These are phyloP conservation scores for Fusarium denticulatum DNA, from an alignment of 2,329 filamentous ascomycete genomes.

Conservation along the genomic window DNA sequence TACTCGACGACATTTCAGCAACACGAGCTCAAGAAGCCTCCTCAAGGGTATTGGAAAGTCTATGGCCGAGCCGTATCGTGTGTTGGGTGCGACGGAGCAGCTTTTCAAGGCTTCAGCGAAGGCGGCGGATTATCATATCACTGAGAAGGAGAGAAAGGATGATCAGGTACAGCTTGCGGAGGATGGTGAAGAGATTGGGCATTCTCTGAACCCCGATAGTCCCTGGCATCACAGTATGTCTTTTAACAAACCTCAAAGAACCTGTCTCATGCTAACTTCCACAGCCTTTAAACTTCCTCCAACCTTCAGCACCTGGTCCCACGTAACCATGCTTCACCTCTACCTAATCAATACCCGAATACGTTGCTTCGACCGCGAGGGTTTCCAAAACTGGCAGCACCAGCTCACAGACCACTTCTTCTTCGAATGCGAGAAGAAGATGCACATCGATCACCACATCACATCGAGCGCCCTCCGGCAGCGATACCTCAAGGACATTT, in stretches of 20 bases:
- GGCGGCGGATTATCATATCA: conserved; percentile 81
- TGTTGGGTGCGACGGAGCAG: conserved; percentile 80
- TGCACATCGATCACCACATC: conserved; percentile 82
- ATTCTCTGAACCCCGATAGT: conserved; percentile 44
- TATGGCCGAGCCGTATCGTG: conserved; percentile 69
- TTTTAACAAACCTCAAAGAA: not conserved
- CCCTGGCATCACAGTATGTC: conserved; percentile 80
- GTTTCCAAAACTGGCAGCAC: conserved; percentile 82
- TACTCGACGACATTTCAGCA: conserved; percentile 50
- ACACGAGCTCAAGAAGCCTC: conserved; percentile 46
- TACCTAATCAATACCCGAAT: conserved; percentile 88
- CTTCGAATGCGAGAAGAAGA: conserved; percentile 84
- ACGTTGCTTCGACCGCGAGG: conserved; percentile 77
- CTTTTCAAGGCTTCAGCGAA: conserved; percentile 79
- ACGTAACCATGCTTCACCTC: conserved; percentile 96
- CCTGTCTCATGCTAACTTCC: not conserved
- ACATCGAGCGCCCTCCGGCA: conserved; percentile 67
- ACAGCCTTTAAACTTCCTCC: conserved; percentile 80
- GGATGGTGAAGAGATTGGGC: conserved; percentile 83
- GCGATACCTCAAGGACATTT: conserved; percentile 85
- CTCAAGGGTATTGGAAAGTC: conserved; percentile 49
- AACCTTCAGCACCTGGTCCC: conserved; percentile 95
- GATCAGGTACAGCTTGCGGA: conserved; percentile 75
- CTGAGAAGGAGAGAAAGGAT: conserved; percentile 71
- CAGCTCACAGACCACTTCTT: conserved; percentile 96